Base-by-base conservation (phyloP, 2,329 filamentous ascomycete species). In the Penicillium griseofulvum region DNA sequence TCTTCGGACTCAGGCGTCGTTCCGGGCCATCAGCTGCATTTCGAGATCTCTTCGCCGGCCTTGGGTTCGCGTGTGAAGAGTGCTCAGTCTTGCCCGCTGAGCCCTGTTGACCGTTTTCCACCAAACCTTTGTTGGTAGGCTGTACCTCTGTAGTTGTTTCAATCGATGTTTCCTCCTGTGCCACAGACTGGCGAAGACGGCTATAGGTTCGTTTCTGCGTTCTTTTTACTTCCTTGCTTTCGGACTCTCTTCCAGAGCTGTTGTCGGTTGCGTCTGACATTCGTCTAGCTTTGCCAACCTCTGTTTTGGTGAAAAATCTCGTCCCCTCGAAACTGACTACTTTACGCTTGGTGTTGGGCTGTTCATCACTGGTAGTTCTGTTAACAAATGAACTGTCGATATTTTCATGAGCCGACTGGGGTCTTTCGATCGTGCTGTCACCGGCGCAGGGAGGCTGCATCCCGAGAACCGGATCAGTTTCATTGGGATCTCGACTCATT, bases 1-100 rank as follows among this genome's bases (percentile, higher is more conserved):
- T 60, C 6, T 64, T 62, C 22, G 72, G 68, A n/a, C 66, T 72
- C 16, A 58, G 52, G 39, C 64, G 65, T 55, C 63, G 65, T 19
- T 66, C 65, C 26, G 64, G 63, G 28, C 61, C 64, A n/a, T 64
- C 62, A 4, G 60, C 61, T 24, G 36, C 39, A 11, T 56, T 58
- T 22, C 61, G 60, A 19, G 56, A 48, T 37, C 65, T 60, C 19
- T 55, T 57, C 31, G 41, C 45, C 9, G 59, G 47, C 29, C 50
- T 57, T 38, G 31, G 22, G 9, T 48, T 33, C 0, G 22, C n/a
- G 5, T 22, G 34, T 4, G 36, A 43, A 34, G 37, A 19, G 0
- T 29, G 12, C 0, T 37, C 29, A 11, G 19, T n/a, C n/a, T n/a
- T 22, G 7, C 39, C 12, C 11, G 6, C 34, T 26, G 34, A 5